These are phyloP conservation scores for Tricholoma flavovirens DNA, from an alignment of 768 basidiomycete genomes.

Conservation along the genomic window DNA sequence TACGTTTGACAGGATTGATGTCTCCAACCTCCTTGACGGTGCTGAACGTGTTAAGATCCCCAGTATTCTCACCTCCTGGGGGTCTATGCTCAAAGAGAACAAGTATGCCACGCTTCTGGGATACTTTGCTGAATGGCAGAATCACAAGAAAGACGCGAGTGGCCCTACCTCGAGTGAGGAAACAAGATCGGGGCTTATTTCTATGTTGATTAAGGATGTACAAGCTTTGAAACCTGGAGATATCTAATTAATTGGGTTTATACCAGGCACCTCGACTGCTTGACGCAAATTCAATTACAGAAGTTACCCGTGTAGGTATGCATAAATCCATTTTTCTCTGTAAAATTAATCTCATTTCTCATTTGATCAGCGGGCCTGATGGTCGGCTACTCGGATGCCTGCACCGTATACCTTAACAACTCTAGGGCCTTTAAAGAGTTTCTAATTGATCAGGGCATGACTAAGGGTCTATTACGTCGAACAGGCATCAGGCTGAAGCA, in stretches of 20 bases:
- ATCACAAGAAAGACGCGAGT: not conserved
- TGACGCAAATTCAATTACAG: not conserved
- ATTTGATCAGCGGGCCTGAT: not conserved
- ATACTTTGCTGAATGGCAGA: not conserved
- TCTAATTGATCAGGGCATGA: conserved; percentile 23
- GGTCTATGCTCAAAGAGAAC: not conserved
- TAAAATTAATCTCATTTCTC: not conserved
- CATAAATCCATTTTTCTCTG: not conserved
- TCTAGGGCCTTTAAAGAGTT: conserved; percentile 30
- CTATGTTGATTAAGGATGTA: not conserved
- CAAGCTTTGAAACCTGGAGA: not conserved
- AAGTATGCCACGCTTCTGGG: not conserved
- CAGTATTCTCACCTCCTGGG: not conserved
- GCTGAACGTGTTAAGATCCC: not conserved
- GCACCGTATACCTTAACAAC: conserved; percentile 23
- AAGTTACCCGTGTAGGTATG: not conserved
- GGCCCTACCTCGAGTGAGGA: not conserved
- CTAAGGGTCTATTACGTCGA: conserved; percentile 16
- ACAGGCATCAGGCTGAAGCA: conserved; percentile 4
- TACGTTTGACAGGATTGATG: not conserved
- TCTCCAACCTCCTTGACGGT: not conserved
- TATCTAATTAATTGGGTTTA: not conserved
- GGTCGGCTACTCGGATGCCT: not conserved
- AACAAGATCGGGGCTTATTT: not conserved
- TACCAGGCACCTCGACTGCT: not conserved